Conservation (phyloP, 352 stramenopile genomes). For the Globisporangium orthogonon region DNA sequence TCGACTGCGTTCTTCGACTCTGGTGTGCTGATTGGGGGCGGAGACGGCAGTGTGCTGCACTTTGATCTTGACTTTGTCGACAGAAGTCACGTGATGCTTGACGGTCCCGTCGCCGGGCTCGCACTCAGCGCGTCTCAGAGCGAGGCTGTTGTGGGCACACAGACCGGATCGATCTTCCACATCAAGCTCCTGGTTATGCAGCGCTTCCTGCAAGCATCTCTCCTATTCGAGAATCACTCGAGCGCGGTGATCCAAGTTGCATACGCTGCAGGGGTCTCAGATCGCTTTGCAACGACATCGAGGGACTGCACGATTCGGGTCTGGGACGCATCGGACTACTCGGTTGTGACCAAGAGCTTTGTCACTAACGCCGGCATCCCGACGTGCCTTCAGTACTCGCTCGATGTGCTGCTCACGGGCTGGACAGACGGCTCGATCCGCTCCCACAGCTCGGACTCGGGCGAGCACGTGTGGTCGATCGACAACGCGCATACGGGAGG, state of each 20-base stretch:
- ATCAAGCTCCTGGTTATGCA: conserved; percentile 28
- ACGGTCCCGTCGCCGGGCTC: conserved; percentile 56
- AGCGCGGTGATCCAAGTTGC: conserved; percentile 67
- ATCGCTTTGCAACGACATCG: conserved; percentile 88
- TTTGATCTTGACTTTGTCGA: conserved; percentile 78
- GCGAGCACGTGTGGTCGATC: conserved; percentile 83
- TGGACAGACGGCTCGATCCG: conserved; percentile 89
- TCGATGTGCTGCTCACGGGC: conserved; percentile 85
- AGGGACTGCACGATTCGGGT: conserved; percentile 84
- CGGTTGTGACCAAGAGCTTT: conserved; percentile 36
- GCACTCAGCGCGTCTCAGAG: conserved; percentile 51
- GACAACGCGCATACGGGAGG: conserved; percentile 87
- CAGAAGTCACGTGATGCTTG: conserved; percentile 55
- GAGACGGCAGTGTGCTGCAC: conserved; percentile 79
- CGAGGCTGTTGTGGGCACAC: conserved; percentile 69
- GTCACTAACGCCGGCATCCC: conserved; percentile 59
- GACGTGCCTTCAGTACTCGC: conserved; percentile 76
- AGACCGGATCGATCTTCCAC: conserved; percentile 70
- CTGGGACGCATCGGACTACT: conserved; percentile 89
- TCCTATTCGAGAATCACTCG: conserved; percentile 84
- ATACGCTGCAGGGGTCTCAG: conserved; percentile 73
- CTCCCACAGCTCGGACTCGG: conserved; percentile 81
- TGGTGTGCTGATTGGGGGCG: conserved; percentile 70
- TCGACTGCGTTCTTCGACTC: conserved; percentile 40
- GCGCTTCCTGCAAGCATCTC: conserved; percentile 14